Evolutionary conservation across 139 green algal species (phyloP).

Genomic region (Chlorella sp.): DNA sequence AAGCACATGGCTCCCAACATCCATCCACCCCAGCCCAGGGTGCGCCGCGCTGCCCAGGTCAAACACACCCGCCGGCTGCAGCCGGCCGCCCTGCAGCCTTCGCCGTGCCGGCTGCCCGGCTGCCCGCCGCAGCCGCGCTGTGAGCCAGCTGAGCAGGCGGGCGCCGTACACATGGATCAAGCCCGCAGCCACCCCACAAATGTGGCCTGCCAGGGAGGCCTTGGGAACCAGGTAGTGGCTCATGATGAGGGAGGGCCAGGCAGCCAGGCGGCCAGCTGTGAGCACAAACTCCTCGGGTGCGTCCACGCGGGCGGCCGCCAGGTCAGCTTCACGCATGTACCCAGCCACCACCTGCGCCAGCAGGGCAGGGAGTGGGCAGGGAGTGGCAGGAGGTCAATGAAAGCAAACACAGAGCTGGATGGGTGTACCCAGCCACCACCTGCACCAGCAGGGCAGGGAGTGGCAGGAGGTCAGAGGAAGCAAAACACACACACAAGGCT

Average conservation of each 20-base stretch:
- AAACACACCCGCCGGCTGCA: background rate
- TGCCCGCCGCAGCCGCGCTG: background rate
- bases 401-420: too few relatives aligned
- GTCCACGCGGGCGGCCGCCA: background rate
- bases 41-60: background rate
- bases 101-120: background rate
- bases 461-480: background rate
- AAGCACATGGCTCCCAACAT: slow-evolving; percentile 8
- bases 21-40: slow-evolving; percentile 28
- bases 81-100: background rate
- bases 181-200: slow-evolving; percentile 32
- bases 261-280: background rate
- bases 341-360: slow-evolving; percentile 20
- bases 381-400: too few relatives aligned
- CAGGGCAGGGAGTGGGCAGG: background rate
- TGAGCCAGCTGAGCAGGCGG: background rate
- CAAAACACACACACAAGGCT: too few relatives aligned
- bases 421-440: background rate
- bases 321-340: slow-evolving; percentile 34
- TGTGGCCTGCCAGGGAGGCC: background rate
- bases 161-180: slow-evolving; percentile 19
- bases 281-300: slow-evolving; percentile 7
- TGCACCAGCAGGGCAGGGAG: background rate
- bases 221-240: background rate
- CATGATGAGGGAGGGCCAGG: slow-evolving; percentile 16